A percentile compares a stretch with the other conserved stretches of the same genome.
Evolutionary conservation across 1,284 basidiomycete genomes (phyloP).

Genomic region (Puccinia polysora): DNA sequence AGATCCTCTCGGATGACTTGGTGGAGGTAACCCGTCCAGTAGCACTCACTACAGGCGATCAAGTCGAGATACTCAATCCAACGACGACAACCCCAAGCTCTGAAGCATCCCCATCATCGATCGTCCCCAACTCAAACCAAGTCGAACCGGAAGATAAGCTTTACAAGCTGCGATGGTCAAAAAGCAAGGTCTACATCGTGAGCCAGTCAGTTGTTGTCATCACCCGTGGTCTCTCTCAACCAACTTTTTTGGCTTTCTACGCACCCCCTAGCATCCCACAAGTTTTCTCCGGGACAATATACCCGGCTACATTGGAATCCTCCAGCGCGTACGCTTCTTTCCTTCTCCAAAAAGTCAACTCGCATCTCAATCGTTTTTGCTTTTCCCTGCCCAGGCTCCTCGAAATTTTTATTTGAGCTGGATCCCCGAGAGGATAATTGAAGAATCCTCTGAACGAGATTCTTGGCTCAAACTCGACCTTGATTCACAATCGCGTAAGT

Average conservation of each 20-base stretch:
- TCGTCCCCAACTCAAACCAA: neutral
- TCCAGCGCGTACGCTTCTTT: conserved; percentile 65
- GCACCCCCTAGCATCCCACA: conserved; percentile 65
- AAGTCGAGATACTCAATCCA: neutral
- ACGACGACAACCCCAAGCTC: neutral
- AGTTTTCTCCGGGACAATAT: conserved; percentile 87
- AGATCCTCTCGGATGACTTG: conserved; percentile 37
- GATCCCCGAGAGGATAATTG: conserved; percentile 74
- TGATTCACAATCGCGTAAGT: conserved; percentile 21
- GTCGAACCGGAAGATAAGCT: neutral
- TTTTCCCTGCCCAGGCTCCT: conserved; percentile 5
- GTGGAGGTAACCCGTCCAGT: conserved; percentile 33
- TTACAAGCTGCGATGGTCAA: conserved; percentile 67
- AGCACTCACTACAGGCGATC: neutral
- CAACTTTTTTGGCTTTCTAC: neutral
- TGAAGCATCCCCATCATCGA: neutral
- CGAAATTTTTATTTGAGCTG: conserved; percentile 57
- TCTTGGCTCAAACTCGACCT: conserved; percentile 33
- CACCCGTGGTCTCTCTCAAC: neutral
- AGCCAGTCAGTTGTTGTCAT: conserved; percentile 18
- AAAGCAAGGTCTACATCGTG: conserved; percentile 79
- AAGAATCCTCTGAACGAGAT: conserved; percentile 54
- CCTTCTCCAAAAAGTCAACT: neutral
- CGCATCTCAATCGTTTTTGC: neutral
- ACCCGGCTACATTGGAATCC: conserved; percentile 80